Conservation (phyloP, 805 yeast species). For the Barnettozyma pratensis region DNA sequence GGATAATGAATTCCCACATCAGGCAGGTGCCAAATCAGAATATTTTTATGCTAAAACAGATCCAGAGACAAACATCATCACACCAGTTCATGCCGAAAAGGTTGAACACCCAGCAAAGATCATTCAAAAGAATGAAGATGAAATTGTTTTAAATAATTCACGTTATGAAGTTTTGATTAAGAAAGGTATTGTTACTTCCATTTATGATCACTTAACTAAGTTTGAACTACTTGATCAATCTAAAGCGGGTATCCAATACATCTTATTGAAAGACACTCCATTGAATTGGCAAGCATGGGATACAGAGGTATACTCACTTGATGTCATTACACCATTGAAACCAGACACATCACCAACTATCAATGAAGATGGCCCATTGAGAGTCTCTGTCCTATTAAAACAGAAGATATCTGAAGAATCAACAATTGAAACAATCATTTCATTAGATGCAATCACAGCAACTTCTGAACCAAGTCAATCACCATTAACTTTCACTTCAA, state of each 20-base stretch:
- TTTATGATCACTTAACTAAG: conserved; percentile 51
- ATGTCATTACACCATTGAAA: conserved; percentile 41
- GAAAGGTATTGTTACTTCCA: conserved; percentile 58
- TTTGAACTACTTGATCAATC: conserved; percentile 65
- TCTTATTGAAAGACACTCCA: conserved; percentile 87
- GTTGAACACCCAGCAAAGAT: conserved; percentile 48
- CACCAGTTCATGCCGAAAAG: conserved; percentile 8
- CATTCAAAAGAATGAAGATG: conserved; percentile 33
- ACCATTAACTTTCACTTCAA: conserved; percentile 46
- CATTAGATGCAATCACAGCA: conserved; percentile 51
- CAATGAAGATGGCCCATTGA: conserved; percentile 48
- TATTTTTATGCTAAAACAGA: conserved; percentile 20
- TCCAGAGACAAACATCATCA: conserved; percentile 2
- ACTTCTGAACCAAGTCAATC: conserved; percentile 30
- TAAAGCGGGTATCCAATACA: conserved; percentile 74
- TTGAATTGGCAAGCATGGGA: conserved; percentile 96
- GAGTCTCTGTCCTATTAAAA: conserved; percentile 57
- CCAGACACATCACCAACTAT: conserved; percentile 20
- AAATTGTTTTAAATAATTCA: conserved; percentile 53
- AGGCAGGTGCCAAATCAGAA: conserved; percentile 1
- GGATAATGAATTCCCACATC: neutral
- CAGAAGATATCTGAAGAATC: conserved; percentile 56
- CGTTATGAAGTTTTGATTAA: conserved; percentile 51
- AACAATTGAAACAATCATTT: conserved; percentile 59
- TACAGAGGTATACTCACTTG: conserved; percentile 84